Conservation (phyloP, 2,329 filamentous ascomycete genomes). For the Clathrospora elynae region DNA sequence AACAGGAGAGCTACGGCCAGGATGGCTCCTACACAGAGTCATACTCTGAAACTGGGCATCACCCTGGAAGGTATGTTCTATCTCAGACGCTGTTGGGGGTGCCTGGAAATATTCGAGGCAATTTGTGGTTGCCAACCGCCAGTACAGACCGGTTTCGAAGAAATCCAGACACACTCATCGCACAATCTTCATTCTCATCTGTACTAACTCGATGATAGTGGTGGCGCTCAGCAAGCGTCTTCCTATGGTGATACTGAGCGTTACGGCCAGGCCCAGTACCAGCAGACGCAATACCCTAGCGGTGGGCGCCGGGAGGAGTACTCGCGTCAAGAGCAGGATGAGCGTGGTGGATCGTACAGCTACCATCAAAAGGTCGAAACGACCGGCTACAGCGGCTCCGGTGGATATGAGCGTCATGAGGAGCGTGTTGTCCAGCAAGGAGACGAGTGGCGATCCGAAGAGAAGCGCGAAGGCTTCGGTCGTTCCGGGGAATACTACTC, state of each 20-base stretch:
- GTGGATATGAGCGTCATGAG: slow-evolving; percentile 64
- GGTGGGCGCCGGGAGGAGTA: slow-evolving; percentile 66
- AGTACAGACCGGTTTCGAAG: no score
- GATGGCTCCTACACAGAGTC: slow-evolving; percentile 67
- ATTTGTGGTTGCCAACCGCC: no score
- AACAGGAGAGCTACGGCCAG: slow-evolving; percentile 59
- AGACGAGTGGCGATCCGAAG: slow-evolving; percentile 48
- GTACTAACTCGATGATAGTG: no score
- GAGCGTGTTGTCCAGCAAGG: slow-evolving; percentile 59
- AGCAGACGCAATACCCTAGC: slow-evolving; percentile 62
- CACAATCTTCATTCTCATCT: no score
- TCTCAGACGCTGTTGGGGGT: no score
- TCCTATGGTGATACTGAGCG: slow-evolving; percentile 51
- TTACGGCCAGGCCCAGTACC: slow-evolving; percentile 66
- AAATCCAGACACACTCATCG: no score
- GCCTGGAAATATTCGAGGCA: no score
- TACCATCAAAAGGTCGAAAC: slow-evolving; percentile 65
- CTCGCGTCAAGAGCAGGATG: slow-evolving; percentile 63
- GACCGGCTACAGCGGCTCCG: slow-evolving; percentile 53
- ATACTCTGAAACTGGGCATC: slow-evolving; percentile 65
- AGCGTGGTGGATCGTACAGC: slow-evolving; percentile 55
- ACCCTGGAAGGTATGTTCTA: no score
- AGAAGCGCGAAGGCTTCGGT: slow-evolving; percentile 45
- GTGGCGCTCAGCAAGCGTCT: no score
- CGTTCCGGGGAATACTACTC: slow-evolving; percentile 50